Evolutionary conservation across 805 yeast species (phyloP), one percentile per base, ranked within the genome.

Genomic region (Clavispora santaluciae): DNA sequence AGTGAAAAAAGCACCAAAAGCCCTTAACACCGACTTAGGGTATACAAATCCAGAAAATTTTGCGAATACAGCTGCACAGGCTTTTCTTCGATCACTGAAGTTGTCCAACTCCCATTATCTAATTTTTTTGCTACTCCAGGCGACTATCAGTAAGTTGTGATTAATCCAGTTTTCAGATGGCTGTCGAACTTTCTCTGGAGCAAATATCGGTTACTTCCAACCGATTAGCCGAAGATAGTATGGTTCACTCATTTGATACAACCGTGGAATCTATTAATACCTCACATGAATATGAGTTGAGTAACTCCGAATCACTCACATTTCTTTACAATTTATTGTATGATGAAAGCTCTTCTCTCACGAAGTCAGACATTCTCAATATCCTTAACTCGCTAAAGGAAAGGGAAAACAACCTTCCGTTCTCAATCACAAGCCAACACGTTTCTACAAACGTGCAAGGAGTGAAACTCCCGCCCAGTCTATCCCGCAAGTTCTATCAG

Each of bases 281-380:
- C 5, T 46, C 50, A n/a, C 56, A 51, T 33, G 69, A 66, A 31
- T 66, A 64, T 44, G 73, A 68, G 43, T 54, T 66, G 31, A 61
- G 55, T 50, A 70, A 60, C 45, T 65, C 70, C 1, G 72, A 68
- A 37, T 64, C 71, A n/a, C 51, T 67, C 26, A 61, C 68, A 2
- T 66, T 68, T 42, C 53, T 67, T 21, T 65, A 64, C 53, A 66
- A 67, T 48, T 50, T 68, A 17, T 53, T 68, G 16, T 66, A 64
- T 44, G 73, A 68, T 46, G 62, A 61, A 9, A 43, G 55, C 15
- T 64, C 72, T 2, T 35, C 46, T 7, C 52, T 68, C 30, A 47
- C 64, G 23, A 63, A 64, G 36, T 44, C 64, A 10, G 73, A 68
- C 41, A 66, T 68, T 35, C 48, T 68, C 35, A 51, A 45, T 22